Evolutionary conservation across 2,329 filamentous ascomycete genomes (phyloP).

Genomic region (Colletotrichum tofieldiae): DNA sequence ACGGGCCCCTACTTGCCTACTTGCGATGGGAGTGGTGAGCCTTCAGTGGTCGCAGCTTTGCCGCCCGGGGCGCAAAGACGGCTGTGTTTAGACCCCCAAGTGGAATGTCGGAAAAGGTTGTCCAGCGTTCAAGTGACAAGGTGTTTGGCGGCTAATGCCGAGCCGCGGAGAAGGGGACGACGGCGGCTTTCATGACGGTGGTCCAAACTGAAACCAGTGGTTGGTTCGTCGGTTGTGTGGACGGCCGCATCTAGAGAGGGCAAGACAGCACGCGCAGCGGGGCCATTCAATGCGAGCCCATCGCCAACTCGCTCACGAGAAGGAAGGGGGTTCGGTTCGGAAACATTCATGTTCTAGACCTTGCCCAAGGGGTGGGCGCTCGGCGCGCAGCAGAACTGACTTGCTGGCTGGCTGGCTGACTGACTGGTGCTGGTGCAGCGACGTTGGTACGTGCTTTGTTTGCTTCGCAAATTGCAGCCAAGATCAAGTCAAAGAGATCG

Average conservation of each 20-base stretch:
- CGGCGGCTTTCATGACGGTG: conserved; percentile 19
- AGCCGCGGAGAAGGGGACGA: conserved; percentile 21
- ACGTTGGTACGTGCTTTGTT: neutral
- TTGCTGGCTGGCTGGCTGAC: neutral
- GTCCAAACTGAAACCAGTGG: conserved; percentile 34
- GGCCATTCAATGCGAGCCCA: neutral
- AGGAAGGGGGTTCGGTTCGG: conserved; percentile 21
- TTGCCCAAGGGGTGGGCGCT: neutral
- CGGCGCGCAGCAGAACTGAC: neutral
- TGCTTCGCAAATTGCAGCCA: neutral
- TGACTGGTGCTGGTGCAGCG: neutral
- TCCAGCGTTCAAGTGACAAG: neutral
- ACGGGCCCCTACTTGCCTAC: neutral
- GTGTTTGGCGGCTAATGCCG: conserved; percentile 28
- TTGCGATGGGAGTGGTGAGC: neutral
- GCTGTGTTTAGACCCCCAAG: neutral
- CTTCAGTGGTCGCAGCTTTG: conserved; percentile 3
- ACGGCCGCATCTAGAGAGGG: conserved; percentile 14
- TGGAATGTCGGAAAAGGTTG: neutral
- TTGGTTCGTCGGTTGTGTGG: conserved; percentile 14
- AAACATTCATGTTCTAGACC: conserved; percentile 36
- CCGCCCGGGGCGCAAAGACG: neutral
- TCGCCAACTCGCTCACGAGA: conserved; percentile 12
- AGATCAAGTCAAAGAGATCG: neutral
- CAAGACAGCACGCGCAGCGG: conserved; percentile 2